These are phyloP conservation scores for Populus ilicifolia DNA, from an alignment of 345 rosid genomes.

Conservation along the genomic window DNA sequence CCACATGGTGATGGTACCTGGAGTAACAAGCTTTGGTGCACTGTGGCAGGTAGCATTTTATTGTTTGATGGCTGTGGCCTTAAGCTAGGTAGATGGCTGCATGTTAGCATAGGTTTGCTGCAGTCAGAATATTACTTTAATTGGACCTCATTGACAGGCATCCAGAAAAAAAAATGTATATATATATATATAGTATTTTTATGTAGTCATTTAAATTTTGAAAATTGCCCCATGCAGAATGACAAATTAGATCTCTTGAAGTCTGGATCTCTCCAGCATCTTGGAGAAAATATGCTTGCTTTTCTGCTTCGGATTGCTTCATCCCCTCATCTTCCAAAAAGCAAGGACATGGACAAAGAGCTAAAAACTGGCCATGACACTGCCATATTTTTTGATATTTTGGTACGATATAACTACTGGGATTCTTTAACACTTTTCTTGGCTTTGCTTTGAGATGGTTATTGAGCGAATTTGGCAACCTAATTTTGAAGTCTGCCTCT, in stretches of 20 bases:
- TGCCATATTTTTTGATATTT: conserved; percentile 70
- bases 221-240: conserved; percentile 50
- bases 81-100: background rate
- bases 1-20: background rate
- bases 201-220: background rate
- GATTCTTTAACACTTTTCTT: conserved; percentile 8
- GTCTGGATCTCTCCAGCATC: conserved; percentile 95
- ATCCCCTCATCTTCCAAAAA: conserved; percentile 51
- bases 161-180: background rate
- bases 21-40: background rate
- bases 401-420: conserved; percentile 48
- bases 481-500: conserved; percentile 4
- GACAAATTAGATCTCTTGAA: conserved; percentile 84
- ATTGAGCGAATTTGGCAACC: background rate
- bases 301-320: conserved; percentile 70
- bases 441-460: conserved; percentile 6
- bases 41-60: background rate
- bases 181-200: background rate
- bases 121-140: background rate
- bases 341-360: conserved; percentile 30
- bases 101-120: background rate
- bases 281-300: conserved; percentile 94
- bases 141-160: background rate
- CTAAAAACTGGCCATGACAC: conserved; percentile 35
- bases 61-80: background rate